phyloP scores from a whole-genome alignment of 129 eudicot genomes.

The Calendula officinalis region DNA sequence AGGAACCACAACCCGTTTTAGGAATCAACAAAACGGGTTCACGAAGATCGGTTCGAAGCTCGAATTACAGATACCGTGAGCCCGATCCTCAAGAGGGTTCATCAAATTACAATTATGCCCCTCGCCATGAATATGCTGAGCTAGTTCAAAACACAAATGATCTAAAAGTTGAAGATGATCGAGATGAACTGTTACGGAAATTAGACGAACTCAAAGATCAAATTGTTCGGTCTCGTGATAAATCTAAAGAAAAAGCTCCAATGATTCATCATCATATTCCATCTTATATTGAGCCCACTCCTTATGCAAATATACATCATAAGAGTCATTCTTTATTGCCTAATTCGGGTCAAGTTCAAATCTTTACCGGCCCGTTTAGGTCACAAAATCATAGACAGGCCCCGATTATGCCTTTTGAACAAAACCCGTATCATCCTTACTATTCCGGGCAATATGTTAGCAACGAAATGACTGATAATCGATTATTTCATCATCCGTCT shows the following conservation, averaged over 20 bases:
- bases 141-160: slow-evolving; percentile 30
- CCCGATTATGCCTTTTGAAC: slow-evolving; percentile 41
- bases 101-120: slow-evolving; percentile 32
- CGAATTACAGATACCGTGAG: slow-evolving; percentile 42
- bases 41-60: slow-evolving; percentile 35
- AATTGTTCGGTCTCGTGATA: slow-evolving; percentile 58
- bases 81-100: slow-evolving; percentile 48
- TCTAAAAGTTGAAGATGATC: slow-evolving; percentile 50
- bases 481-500: slow-evolving; percentile 53
- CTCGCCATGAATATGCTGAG: slow-evolving; percentile 41
- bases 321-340: slow-evolving; percentile 39
- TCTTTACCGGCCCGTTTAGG: slow-evolving; percentile 53
- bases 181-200: slow-evolving; percentile 71
- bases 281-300: slow-evolving; percentile 34
- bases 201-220: slow-evolving; percentile 80
- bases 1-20: slow-evolving; percentile 28
- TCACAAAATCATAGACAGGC: slow-evolving; percentile 48
- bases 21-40: slow-evolving; percentile 33
- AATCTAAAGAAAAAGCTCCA: slow-evolving; percentile 52
- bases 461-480: slow-evolving; percentile 35
- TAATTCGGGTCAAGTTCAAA: slow-evolving; percentile 42
- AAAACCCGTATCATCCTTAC: slow-evolving; percentile 46
- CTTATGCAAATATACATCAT: slow-evolving; percentile 38
- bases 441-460: slow-evolving; percentile 52
- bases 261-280: slow-evolving; percentile 34